Base-by-base conservation (phyloP, 495 filamentous ascomycete species). In the Penicillium riverlandense region DNA sequence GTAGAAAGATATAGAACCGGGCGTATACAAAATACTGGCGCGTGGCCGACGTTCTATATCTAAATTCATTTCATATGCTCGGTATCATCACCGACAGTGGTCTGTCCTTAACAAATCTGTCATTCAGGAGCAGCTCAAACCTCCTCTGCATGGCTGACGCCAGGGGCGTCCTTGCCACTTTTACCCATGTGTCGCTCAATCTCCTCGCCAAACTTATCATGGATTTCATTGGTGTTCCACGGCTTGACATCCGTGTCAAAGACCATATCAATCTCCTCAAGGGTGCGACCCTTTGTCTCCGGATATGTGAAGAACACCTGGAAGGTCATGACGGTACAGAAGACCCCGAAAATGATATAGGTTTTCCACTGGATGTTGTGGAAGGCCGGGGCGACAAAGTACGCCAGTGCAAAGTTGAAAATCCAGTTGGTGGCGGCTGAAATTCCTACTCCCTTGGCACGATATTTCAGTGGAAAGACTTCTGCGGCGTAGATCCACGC, bases 401-500 rank as follows among this genome's bases (percentile, higher is more conserved):
- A 72, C 5, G 79, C 83, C 4, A 88, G 61, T 0, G 82, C 83
- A 52, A 86, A 86, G 67, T 86, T 86, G 71, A 86, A 88, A 11
- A 85, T 70, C 84, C 84, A 86, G 62, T 90, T 88, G 3, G 76
- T 77, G 16, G 81, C 70, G 0, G 83, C 77, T 0, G 83, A 77
- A 15, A 86, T 65, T 8, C 68, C 77, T 68, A 87, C 85, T 11
- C 84, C 85, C 29, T 76, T 82, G 11, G 83, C 85, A 12, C 85
- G 79, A 11, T 82, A 86, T 53, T 85, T 83, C 8, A 88, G 71
- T 0, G 81, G 81, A 75, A 83, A 88, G 3, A 88, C 79, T 65
- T 90, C 84, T 13, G 85, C 76, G 0, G 82, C 79, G 62, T 90
- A 88, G 45, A 88, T 74, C 84, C 85, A 88, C 47, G 71, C 83